Evolutionary conservation across 2,329 filamentous ascomycete species (phyloP), one percentile per base, ranked within the genome.

Genomic region (Akanthomyces muscarius): DNA sequence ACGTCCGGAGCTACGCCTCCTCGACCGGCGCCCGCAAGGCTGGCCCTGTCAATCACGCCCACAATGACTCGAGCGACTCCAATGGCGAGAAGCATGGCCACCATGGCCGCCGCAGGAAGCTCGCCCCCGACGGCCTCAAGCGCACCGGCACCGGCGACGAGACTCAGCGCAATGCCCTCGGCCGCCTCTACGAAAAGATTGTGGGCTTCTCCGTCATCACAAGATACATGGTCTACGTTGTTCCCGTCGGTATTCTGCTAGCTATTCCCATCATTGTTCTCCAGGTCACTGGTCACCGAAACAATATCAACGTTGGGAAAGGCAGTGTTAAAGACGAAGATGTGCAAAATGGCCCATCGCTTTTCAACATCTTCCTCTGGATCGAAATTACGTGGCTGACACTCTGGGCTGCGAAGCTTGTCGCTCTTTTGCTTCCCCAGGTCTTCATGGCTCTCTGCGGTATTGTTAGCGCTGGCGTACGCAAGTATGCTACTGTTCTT

Each of bases 401-500:
- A 10, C 79, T 90, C 13, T 91, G 88, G 88, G 77, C 80, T 21
- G 86, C 83, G 67, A 91, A 90, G 75, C 74, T 89, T 50, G 78
- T 86, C 13, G 84, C 88, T 16, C 85, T 85, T 72, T 71, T 83
- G 18, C 70, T 89, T 3, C 87, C 88, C 0, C 74, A 77, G 45
- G 66, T 85, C 59, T 90, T 90, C 74, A 87, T 89, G 80, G 88
- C 89, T 69, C 82, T 89, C 68, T 84, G 82, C 66, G 88, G 88
- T 63, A 85, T 90, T 36, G 83, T 90, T 71, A 89, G 86, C 72
- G 83, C 85, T 16, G 88, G 88, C 54, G 88, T 87, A 5, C 81
- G 87, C 65, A 91, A 91, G 73, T 90, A 91, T 69, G 86, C 86
- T 51, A 82, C 82, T 3, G 84, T 91, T 16, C 77, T 91, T 38